Percentiles rank a stretch among this genome's conserved stretches.
These are phyloP conservation scores for Begonia masoniana DNA, from an alignment of 306 rosid species.

Conservation along the genomic window DNA sequence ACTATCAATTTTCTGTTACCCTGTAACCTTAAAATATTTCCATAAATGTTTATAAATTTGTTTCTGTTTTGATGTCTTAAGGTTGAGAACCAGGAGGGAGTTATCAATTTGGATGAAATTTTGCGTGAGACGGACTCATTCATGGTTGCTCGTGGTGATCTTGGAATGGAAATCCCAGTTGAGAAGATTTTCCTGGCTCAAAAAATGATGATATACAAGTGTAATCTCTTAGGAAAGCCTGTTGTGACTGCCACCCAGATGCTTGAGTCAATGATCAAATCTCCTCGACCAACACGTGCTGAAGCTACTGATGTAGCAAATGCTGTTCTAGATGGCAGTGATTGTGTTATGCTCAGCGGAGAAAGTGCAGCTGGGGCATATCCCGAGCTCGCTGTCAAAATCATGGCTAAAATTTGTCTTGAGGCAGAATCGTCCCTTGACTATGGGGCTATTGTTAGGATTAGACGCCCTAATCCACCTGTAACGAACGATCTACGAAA, in stretches of 20 bases:
- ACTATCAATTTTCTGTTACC: too few relatives aligned
- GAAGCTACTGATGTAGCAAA: conserved; percentile 96
- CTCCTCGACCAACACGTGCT: conserved; percentile 91
- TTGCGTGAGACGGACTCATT: conserved; percentile 93
- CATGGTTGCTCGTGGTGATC: conserved; percentile 99
- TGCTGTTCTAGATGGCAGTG: conserved; percentile 93
- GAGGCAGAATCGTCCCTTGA: conserved; percentile 95
- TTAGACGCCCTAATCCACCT: too few relatives aligned
- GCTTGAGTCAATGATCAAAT: conserved; percentile 98
- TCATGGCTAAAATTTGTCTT: conserved; percentile 83
- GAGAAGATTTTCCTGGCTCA: conserved; percentile 94
- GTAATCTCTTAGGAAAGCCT: conserved; percentile 89
- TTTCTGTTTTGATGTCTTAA: conserved; percentile 16
- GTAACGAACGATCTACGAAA: too few relatives aligned
- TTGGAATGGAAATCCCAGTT: conserved; percentile 97
- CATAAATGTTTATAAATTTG: too few relatives aligned
- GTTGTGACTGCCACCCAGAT: conserved; percentile 97
- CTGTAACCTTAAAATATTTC: too few relatives aligned
- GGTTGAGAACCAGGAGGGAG: conserved; percentile 99
- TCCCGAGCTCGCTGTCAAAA: conserved; percentile 85
- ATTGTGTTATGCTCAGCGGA: conserved; percentile 96
- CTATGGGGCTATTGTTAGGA: conserved; percentile 69
- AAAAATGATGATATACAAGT: conserved; percentile 97
- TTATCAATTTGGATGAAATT: conserved; percentile 85
- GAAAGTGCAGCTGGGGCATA: conserved; percentile 96